Conservation (phyloP, 257 asterid species). For the Paulownia fortunei region DNA sequence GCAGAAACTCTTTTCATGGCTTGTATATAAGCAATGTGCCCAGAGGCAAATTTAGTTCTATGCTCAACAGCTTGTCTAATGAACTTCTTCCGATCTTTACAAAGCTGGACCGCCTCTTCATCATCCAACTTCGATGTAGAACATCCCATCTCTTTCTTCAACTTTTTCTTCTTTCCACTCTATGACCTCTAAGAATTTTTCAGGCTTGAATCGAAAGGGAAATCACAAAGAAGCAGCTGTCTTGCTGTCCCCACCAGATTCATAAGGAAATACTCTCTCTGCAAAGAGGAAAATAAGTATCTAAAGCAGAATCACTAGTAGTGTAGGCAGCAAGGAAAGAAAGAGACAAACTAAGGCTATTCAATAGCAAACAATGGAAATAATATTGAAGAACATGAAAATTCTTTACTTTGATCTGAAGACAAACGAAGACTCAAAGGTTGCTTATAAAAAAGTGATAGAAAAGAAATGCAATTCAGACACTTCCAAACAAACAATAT, state of each 20-base stretch:
- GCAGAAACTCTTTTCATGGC: conserved; percentile 87
- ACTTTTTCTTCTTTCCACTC: conserved; percentile 12
- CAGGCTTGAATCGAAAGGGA: conserved; percentile 55
- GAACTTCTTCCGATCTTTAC: conserved; percentile 89
- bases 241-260: conserved; percentile 53
- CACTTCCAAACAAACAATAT: conserved; percentile 7
- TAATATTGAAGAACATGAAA: conserved; percentile 16
- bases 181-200: conserved; percentile 45
- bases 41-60: conserved; percentile 71
- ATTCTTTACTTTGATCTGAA: conserved; percentile 50
- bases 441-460: conserved; percentile 14
- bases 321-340: conserved; percentile 15
- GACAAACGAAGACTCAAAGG: conserved; percentile 27
- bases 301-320: conserved; percentile 32
- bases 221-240: conserved; percentile 40
- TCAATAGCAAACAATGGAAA: not conserved
- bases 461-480: conserved; percentile 5
- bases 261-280: conserved; percentile 49
- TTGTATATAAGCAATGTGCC: conserved; percentile 84
- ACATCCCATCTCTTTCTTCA: conserved; percentile 78
- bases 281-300: conserved; percentile 23
- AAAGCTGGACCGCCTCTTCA: conserved; percentile 89
- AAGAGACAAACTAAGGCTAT: conserved; percentile 19
- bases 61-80: conserved; percentile 91
- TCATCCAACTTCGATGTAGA: conserved; percentile 90